Evolutionary conservation across 345 rosid species (phyloP).

Genomic region (Eucalyptus sp.): DNA sequence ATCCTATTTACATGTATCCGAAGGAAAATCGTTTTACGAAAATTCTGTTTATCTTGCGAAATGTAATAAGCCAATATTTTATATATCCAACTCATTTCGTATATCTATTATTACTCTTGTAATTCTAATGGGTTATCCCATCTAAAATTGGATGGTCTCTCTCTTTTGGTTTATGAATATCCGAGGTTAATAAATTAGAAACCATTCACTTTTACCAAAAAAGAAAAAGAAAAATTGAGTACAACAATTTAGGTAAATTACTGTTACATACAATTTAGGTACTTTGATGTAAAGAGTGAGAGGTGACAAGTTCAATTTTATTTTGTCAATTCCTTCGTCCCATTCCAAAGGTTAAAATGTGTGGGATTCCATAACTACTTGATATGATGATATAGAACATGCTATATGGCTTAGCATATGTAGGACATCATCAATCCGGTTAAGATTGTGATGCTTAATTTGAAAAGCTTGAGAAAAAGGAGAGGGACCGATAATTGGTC

Average conservation of each 20-base stretch:
- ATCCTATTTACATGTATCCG: background rate
- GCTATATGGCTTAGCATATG: background rate
- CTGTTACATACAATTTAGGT: background rate
- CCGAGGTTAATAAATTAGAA: background rate
- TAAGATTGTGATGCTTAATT: background rate
- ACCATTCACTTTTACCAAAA: background rate
- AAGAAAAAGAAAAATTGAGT: rapidly evolving
- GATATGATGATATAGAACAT: rapidly evolving
- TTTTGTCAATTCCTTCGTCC: rapidly evolving
- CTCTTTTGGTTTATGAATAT: background rate
- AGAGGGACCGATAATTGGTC: background rate
- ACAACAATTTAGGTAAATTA: background rate
- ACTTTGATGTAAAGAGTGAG: background rate
- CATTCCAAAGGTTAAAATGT: background rate
- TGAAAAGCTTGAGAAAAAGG: background rate
- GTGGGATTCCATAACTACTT: background rate
- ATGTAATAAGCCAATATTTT: background rate
- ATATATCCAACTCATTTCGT: background rate
- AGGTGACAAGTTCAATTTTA: background rate
- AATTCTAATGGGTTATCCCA: rapidly evolving
- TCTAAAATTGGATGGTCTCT: background rate
- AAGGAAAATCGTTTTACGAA: background rate
- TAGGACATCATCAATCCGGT: background rate
- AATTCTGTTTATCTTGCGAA: background rate
- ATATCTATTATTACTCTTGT: background rate